A percentile compares a stretch with the other conserved stretches of the same genome.
Conservation (phyloP, 306 rosid genomes). For the Erythrophleum fordii region DNA sequence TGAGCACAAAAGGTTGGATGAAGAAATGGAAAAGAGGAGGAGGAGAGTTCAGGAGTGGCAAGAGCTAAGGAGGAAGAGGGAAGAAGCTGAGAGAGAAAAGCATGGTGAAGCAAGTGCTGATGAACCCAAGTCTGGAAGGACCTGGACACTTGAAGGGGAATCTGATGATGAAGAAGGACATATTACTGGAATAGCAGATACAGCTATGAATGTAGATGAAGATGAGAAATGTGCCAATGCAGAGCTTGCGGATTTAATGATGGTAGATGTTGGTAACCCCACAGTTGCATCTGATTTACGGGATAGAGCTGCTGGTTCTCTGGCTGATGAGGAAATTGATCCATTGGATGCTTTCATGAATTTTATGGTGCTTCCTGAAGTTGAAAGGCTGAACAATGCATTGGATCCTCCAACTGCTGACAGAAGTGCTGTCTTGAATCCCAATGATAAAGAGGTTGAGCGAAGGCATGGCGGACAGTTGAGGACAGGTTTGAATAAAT, state of each 20-base stretch:
- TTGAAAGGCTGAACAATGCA: constrained; percentile 67
- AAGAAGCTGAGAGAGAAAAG: constrained; percentile 79
- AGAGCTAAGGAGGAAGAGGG: constrained; percentile 80
- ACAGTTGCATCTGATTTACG: constrained; percentile 49
- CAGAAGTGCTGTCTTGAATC: constrained; percentile 46
- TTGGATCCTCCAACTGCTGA: constrained; percentile 44
- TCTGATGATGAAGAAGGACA: constrained; percentile 88
- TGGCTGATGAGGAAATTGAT: constrained; percentile 73
- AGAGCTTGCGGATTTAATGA: constrained; percentile 44
- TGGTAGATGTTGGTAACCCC: constrained; percentile 46
- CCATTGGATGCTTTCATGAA: constrained; percentile 96
- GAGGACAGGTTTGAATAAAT: constrained; percentile 67
- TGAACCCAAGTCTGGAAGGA: constrained; percentile 73
- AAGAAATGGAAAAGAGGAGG: constrained; percentile 94
- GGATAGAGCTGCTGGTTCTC: constrained; percentile 46
- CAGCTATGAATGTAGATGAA: constrained; percentile 63
- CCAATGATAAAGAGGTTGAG: constrained; percentile 54
- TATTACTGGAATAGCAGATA: constrained; percentile 50
- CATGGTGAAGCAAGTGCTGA: constrained; percentile 60
- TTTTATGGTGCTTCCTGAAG: constrained; percentile 90
- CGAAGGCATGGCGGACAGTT: constrained; percentile 49
- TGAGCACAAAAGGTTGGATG: constrained; percentile 81
- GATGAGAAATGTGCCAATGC: constrained; percentile 51
- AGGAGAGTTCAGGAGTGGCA: constrained; percentile 99
- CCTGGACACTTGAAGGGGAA: constrained; percentile 96